Conservation (phyloP, 768 basidiomycete species). For the Mycena sanguinolenta region DNA sequence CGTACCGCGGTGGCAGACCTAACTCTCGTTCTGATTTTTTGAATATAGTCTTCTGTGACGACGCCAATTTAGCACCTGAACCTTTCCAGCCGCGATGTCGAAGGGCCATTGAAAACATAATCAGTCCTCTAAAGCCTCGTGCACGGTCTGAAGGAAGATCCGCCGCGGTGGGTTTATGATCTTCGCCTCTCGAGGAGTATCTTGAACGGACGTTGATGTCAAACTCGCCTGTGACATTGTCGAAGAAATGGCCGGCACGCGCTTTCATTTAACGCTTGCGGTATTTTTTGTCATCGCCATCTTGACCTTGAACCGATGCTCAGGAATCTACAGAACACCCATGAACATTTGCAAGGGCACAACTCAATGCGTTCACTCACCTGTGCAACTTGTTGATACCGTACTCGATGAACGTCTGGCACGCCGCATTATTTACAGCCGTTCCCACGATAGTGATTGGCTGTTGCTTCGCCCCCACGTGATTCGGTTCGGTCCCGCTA, state of each 20-base stretch:
- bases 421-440: constrained; percentile 75
- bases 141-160: constrained; percentile 73
- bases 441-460: constrained; percentile 82
- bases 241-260: constrained; percentile 74
- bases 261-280: constrained; percentile 62
- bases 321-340: constrained; percentile 65
- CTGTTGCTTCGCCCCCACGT: constrained; percentile 50
- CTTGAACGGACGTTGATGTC: constrained; percentile 80
- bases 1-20: constrained; percentile 78
- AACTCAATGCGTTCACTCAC: constrained; percentile 48
- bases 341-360: no score
- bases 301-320: constrained; percentile 65
- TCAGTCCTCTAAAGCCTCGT: constrained; percentile 79
- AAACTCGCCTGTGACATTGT: constrained; percentile 67
- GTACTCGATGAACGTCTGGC: constrained; percentile 61
- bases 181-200: constrained; percentile 81
- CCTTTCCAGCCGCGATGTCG: constrained; percentile 62
- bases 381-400: constrained; percentile 68
- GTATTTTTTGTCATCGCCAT: constrained; percentile 50
- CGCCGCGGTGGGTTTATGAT: constrained; percentile 86
- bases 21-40: constrained; percentile 74
- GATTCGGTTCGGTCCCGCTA: neutral
- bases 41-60: constrained; percentile 77
- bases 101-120: constrained; percentile 72
- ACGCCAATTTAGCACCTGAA: constrained; percentile 80